phyloP scores from a whole-genome alignment of 306 rosid species.

The Amphicarpaea edgeworthii region DNA sequence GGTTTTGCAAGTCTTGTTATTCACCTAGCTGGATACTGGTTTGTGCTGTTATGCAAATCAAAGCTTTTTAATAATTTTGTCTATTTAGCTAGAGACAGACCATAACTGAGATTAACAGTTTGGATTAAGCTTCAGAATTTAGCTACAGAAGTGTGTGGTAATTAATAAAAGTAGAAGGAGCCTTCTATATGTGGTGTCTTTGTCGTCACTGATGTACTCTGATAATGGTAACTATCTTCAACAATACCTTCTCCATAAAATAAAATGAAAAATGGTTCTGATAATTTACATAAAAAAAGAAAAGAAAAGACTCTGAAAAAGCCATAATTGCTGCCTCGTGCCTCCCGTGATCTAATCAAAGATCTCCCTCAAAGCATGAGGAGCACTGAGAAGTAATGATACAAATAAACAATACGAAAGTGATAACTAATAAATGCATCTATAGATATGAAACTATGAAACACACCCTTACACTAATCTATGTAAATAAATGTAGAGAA shows the following conservation, averaged over 20 bases:
- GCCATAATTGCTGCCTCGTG: slow-evolving; percentile 70
- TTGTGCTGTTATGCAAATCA: neutral
- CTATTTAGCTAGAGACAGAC: neutral
- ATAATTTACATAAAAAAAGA: neutral
- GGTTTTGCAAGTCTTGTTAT: slow-evolving; percentile 19
- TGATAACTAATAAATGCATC: slow-evolving; percentile 1
- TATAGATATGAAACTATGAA: slow-evolving; percentile 33
- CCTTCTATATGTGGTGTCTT: slow-evolving; percentile 40
- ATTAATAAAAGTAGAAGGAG: neutral
- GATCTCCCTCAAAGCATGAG: slow-evolving; percentile 36
- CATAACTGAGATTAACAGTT: neutral
- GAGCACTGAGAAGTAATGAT: slow-evolving; percentile 53
- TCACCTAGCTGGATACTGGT: slow-evolving; percentile 23
- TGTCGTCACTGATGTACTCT: slow-evolving; percentile 1
- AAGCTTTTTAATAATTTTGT: slow-evolving; percentile 19
- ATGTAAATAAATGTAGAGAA: slow-evolving; percentile 1
- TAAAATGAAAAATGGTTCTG: neutral
- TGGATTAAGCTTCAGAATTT: neutral
- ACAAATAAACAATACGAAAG: slow-evolving; percentile 23
- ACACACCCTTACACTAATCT: slow-evolving; percentile 19
- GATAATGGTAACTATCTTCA: slow-evolving; percentile 23
- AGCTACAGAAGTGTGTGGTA: neutral
- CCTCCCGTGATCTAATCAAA: slow-evolving; percentile 63
- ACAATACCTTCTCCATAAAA: neutral
- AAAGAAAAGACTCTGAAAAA: slow-evolving; percentile 22